Conservation (phyloP, 805 yeast species). For the Tanozyma kutaoensis region DNA sequence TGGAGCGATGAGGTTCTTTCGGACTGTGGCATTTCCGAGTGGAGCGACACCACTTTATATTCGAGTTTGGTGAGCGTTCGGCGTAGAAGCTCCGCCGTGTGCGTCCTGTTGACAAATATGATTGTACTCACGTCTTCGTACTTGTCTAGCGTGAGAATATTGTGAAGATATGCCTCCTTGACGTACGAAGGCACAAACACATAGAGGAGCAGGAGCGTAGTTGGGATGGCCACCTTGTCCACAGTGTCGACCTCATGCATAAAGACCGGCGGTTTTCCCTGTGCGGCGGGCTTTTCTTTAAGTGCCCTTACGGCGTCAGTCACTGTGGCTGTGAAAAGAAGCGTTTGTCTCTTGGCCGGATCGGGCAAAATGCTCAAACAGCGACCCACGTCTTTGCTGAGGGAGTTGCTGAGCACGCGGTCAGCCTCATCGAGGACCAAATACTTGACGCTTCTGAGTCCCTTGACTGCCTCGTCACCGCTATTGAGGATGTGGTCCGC, state of each 20-base stretch:
- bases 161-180: conserved; percentile 76
- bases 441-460: conserved; percentile 64
- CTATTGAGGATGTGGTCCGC: conserved; percentile 84
- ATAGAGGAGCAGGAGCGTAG: conserved; percentile 51
- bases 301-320: conserved; percentile 83
- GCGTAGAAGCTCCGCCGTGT: conserved; percentile 77
- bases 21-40: conserved; percentile 87
- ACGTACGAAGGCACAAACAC: conserved; percentile 77
- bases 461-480: conserved; percentile 78
- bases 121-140: conserved; percentile 61
- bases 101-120: conserved; percentile 83
- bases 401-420: conserved; percentile 71
- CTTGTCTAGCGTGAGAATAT: conserved; percentile 47
- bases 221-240: conserved; percentile 72
- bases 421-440: conserved; percentile 95
- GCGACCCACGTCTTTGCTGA: conserved; percentile 62
- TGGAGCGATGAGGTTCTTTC: conserved; percentile 89
- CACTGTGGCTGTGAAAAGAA: conserved; percentile 89
- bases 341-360: conserved; percentile 66
- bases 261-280: conserved; percentile 42
- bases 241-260: conserved; percentile 64
- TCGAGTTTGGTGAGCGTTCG: conserved; percentile 64
- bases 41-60: conserved; percentile 76
- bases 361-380: conserved; percentile 66
- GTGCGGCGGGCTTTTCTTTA: conserved; percentile 48